Conservation (phyloP, 768 basidiomycete genomes). For the Leccinum barrowsii region DNA sequence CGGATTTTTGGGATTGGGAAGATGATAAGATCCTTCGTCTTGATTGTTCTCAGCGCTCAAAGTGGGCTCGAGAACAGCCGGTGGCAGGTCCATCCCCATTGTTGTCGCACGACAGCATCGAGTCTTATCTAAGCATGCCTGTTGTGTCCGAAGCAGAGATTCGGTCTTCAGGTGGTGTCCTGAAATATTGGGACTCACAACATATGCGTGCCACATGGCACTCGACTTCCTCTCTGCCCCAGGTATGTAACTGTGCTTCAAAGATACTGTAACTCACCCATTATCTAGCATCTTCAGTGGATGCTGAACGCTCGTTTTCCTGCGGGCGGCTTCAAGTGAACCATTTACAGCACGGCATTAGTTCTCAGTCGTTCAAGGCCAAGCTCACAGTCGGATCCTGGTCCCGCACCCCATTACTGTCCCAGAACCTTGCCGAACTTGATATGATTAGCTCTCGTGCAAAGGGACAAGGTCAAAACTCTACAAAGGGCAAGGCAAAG, state of each 20-base stretch:
- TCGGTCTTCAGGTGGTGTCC: background rate
- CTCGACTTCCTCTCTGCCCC: background rate
- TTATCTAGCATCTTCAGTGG: background rate
- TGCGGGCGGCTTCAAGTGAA: background rate
- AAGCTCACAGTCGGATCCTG: constrained; percentile 2
- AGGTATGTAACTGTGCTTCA: background rate
- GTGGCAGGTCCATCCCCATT: background rate
- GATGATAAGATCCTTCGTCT: no score
- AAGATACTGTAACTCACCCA: background rate
- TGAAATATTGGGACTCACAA: background rate
- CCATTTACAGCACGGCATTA: background rate
- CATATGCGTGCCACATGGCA: background rate
- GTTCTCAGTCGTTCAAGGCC: background rate
- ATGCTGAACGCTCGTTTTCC: background rate
- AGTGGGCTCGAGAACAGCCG: background rate
- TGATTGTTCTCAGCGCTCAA: background rate
- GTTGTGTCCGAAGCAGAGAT: background rate
- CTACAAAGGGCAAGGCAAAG: background rate
- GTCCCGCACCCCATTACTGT: background rate
- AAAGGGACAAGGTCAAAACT: background rate
- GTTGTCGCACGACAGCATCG: background rate
- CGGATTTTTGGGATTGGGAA: no score
- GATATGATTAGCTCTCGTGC: background rate
- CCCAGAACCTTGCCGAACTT: background rate
- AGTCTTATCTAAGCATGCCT: background rate